These are phyloP conservation scores for Dillenia turbinata DNA, from an alignment of 164 flowering plant genomes.

Conservation along the genomic window DNA sequence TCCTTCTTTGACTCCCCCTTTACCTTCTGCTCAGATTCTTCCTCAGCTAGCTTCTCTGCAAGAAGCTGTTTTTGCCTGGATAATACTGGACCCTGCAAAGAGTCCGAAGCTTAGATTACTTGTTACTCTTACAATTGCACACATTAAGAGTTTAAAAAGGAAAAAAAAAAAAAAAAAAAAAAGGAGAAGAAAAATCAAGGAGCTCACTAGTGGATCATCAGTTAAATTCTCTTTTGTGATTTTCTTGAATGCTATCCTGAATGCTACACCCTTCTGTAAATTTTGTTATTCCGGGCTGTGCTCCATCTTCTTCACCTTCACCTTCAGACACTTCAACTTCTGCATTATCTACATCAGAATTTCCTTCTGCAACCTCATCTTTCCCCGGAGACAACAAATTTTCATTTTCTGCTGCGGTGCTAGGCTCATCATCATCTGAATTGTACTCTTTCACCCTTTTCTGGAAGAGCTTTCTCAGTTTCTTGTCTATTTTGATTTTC, in stretches of 20 bases:
- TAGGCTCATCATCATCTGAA: slow-evolving; percentile 39
- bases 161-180: neutral
- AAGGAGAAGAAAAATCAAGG: neutral
- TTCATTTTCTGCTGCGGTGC: slow-evolving; percentile 1
- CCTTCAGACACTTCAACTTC: slow-evolving; percentile 17
- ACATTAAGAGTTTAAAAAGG: too few relatives aligned
- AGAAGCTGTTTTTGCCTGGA: slow-evolving; percentile 75
- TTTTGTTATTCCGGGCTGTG: slow-evolving; percentile 53
- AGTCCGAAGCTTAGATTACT: neutral
- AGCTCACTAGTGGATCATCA: slow-evolving; percentile 53
- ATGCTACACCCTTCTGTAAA: slow-evolving; percentile 77
- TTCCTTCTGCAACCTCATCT: slow-evolving; percentile 15
- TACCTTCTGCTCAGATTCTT: slow-evolving; percentile 56
- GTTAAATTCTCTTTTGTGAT: slow-evolving; percentile 56
- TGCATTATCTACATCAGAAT: slow-evolving; percentile 31
- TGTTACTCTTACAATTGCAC: neutral
- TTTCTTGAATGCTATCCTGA: slow-evolving; percentile 62
- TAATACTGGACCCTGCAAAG: slow-evolving; percentile 80
- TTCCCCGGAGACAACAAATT: neutral
- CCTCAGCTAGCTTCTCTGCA: slow-evolving; percentile 86
- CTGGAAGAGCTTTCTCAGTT: slow-evolving; percentile 44
- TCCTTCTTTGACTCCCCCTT: slow-evolving; percentile 80
- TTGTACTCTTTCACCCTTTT: slow-evolving; percentile 74
- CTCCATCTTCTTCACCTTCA: slow-evolving; percentile 51
- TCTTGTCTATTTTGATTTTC: slow-evolving; percentile 35